Evolutionary conservation across 1,139 yeast genomes (phyloP).

Genomic region (Scheffersomyces cryptocercus): DNA sequence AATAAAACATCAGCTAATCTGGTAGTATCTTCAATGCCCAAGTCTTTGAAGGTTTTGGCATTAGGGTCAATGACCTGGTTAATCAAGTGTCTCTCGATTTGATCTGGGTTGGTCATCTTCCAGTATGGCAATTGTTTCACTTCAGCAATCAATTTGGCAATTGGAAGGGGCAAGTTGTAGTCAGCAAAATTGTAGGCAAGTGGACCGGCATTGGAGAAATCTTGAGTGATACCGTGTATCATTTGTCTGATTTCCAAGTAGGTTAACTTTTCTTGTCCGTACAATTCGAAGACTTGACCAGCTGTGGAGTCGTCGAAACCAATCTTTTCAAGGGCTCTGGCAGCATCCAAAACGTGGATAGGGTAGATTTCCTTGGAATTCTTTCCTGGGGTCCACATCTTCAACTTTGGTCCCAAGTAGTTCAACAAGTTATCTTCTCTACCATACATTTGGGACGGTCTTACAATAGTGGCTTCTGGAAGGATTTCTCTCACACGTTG

Average conservation of each 20-base stretch:
- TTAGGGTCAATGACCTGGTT: constrained; percentile 63
- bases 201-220: constrained; percentile 57
- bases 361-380: constrained; percentile 69
- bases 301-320: constrained; percentile 80
- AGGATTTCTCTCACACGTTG: constrained; percentile 62
- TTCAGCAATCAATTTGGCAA: constrained; percentile 48
- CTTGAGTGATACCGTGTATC: constrained; percentile 65
- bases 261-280: constrained; percentile 71
- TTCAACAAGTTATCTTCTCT: constrained; percentile 73
- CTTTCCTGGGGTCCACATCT: constrained; percentile 64
- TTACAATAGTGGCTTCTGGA: constrained; percentile 81
- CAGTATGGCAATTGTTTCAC: constrained; percentile 63
- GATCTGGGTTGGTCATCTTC: constrained; percentile 72
- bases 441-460: constrained; percentile 84
- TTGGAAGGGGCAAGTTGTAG: constrained; percentile 39
- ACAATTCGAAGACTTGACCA: constrained; percentile 75
- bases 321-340: constrained; percentile 74
- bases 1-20: constrained; percentile 69
- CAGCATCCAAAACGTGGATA: constrained; percentile 77
- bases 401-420: constrained; percentile 56
- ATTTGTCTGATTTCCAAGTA: constrained; percentile 67
- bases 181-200: constrained; percentile 56
- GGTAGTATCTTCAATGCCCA: constrained; percentile 67
- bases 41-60: constrained; percentile 69
- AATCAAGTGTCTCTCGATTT: constrained; percentile 72